Conservation (phyloP, 1,284 basidiomycete genomes). For the Xerocomus nothofagi region DNA sequence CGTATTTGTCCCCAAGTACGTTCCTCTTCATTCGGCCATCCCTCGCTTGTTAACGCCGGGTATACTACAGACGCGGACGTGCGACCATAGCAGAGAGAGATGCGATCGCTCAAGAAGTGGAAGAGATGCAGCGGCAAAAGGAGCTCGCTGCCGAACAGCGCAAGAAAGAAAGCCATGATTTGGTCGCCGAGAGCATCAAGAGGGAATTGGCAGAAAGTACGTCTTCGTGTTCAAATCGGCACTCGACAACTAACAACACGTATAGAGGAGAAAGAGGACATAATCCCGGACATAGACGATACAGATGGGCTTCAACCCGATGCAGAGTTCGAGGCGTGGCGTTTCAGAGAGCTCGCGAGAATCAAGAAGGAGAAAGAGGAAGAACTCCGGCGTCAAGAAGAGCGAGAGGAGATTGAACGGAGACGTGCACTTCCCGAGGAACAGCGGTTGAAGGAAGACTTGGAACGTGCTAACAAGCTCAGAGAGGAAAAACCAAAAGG, state of each 20-base stretch:
- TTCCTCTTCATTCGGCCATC: neutral
- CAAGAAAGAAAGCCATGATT: constrained; percentile 76
- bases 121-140: constrained; percentile 62
- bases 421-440: constrained; percentile 91
- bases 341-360: constrained; percentile 86
- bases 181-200: constrained; percentile 86
- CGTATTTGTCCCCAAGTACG: constrained; percentile 86
- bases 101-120: constrained; percentile 62
- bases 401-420: constrained; percentile 88
- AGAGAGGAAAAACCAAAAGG: constrained; percentile 86
- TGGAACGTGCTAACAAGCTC: constrained; percentile 79
- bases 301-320: constrained; percentile 91
- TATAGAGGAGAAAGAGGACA: constrained; percentile 82
- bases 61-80: constrained; percentile 60
- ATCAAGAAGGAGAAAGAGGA: constrained; percentile 92
- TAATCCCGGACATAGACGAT: constrained; percentile 89
- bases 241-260: neutral
- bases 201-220: constrained; percentile 82
- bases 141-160: constrained; percentile 73
- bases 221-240: constrained; percentile 21
- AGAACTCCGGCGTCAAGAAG: constrained; percentile 72
- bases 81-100: constrained; percentile 68
- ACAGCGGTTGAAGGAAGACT: constrained; percentile 86
- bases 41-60: constrained; percentile 1
- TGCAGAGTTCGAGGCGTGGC: constrained; percentile 95